A percentile compares a stretch with the other conserved stretches of the same genome.
Evolutionary conservation across 2,329 filamentous ascomycete genomes (phyloP).

Genomic region (Ceratocystis huliohia): DNA sequence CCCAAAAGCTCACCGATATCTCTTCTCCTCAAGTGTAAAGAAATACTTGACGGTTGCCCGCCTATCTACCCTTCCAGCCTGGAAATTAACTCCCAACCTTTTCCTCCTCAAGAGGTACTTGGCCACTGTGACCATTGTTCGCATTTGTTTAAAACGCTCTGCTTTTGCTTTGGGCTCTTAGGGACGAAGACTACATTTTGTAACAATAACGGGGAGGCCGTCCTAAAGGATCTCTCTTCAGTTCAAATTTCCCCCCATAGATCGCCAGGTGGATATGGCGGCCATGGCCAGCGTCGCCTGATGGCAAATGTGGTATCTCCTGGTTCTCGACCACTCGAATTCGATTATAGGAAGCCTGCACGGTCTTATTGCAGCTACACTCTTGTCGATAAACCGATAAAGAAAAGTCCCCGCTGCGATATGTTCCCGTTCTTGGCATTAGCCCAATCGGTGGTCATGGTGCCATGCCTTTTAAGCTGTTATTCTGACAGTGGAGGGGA

Average conservation of each 20-base stretch:
- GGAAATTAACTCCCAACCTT: too few relatives aligned
- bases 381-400: constrained; percentile 31
- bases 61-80: constrained; percentile 34
- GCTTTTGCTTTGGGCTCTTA: constrained; percentile 41
- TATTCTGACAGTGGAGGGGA: constrained; percentile 40
- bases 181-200: constrained; percentile 35
- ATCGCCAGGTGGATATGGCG: constrained; percentile 57
- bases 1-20: too few relatives aligned
- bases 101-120: constrained; percentile 46
- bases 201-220: constrained; percentile 34
- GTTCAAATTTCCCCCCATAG: constrained; percentile 46
- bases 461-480: constrained; percentile 52
- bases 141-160: constrained; percentile 60
- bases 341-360: constrained; percentile 51
- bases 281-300: constrained; percentile 47
- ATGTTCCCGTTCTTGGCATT: constrained; percentile 50
- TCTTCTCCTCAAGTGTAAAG: too few relatives aligned
- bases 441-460: constrained; percentile 44
- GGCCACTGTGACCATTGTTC: constrained; percentile 50
- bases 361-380: constrained; percentile 32
- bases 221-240: constrained; percentile 35
- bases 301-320: constrained; percentile 50
- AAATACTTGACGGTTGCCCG: too few relatives aligned
- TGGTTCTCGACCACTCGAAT: constrained; percentile 54
- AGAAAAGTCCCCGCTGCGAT: constrained; percentile 29